Evolutionary conservation across 75 land plant species (phyloP), one percentile per base, ranked within the genome.

Genomic region (Ceratopteris richardii): DNA sequence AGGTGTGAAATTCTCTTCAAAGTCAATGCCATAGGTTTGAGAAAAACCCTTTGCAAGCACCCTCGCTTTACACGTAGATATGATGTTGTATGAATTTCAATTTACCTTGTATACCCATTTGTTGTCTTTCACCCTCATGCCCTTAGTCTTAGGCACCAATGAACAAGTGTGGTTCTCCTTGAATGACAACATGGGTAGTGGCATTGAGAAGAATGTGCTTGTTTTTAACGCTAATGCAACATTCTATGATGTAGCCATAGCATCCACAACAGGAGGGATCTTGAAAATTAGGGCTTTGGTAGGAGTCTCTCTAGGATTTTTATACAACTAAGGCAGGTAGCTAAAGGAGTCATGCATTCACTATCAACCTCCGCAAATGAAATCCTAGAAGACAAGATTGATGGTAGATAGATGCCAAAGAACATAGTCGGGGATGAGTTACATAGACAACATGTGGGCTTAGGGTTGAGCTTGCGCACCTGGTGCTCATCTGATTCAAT

Each of bases 161-260:
- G n/a, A n/a, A n/a, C n/a, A n/a, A n/a, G n/a, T n/a, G n/a, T n/a
- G n/a, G n/a, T n/a, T n/a, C n/a, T n/a, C 10, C 26, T 12, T 67
- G 12, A 4, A 21, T 21, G 50, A 17, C 20, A 66, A 39, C 28
- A 50, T 62, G 70, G 76, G 78, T 5, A 82, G 90, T 58, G 80
- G 78, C 9, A 24, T 29, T 53, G 90, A 86, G 66, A 77, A 80
- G 26, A 18, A 74, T 44, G 86, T 74, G 0, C 58, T 86, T n/a
- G 71, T 82, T 9, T 82, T 86, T 50, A 82, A 82, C 22, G 73
- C 82, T 86, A 83, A 83, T 33, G 90, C 81, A n/a, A 83, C 83
- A 3, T 83, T 67, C 41, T 74, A 74, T 58, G 90, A 86, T 62
- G 84, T 75, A 14, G 81, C 81, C 10, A 51, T 86, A 0, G 54